phyloP scores from a whole-genome alignment of 495 filamentous ascomycete species.

The Hyaloscypha hepaticicola region DNA sequence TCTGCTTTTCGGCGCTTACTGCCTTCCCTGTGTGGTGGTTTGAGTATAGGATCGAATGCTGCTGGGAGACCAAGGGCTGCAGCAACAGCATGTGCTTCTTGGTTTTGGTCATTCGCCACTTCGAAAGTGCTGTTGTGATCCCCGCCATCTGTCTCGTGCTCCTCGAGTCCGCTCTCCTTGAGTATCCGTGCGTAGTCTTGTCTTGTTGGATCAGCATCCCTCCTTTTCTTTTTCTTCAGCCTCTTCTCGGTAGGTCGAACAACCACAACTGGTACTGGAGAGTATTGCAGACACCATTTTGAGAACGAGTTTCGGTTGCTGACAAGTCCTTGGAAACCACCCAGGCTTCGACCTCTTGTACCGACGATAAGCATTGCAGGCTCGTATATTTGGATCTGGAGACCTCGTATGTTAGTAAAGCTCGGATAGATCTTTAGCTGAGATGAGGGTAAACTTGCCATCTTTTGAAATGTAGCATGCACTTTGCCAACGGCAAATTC shows the following conservation, averaged over 20 bases:
- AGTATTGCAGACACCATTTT: slow-evolving; percentile 95
- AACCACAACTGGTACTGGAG: slow-evolving; percentile 94
- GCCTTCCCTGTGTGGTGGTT: slow-evolving; percentile 43
- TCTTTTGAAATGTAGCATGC: slow-evolving; percentile 86
- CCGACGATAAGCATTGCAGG: slow-evolving; percentile 95
- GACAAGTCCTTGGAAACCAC: slow-evolving; percentile 86
- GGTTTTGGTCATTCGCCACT: slow-evolving; percentile 44
- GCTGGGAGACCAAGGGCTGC: slow-evolving; percentile 66
- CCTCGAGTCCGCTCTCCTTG: slow-evolving; percentile 57
- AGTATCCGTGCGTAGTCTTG: slow-evolving; percentile 81
- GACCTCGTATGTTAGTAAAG: slow-evolving; percentile 17
- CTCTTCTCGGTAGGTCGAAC: slow-evolving; percentile 89
- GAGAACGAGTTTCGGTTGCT: slow-evolving; percentile 81
- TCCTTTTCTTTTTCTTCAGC: slow-evolving; percentile 87
- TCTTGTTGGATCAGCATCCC: slow-evolving; percentile 72
- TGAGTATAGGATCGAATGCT: slow-evolving; percentile 54
- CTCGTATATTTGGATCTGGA: slow-evolving; percentile 88
- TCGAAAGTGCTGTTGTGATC: slow-evolving; percentile 43
- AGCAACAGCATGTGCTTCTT: slow-evolving; percentile 71
- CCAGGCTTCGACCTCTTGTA: slow-evolving; percentile 81
- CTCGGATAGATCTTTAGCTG: not conserved
- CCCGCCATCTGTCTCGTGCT: slow-evolving; percentile 46
- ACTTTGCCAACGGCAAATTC: slow-evolving; percentile 93
- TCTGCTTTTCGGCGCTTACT: slow-evolving; percentile 31
- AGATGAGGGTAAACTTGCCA: slow-evolving; percentile 58